Percentiles rank a stretch among this genome's conserved stretches.
These are phyloP conservation scores for Piper betle DNA, from an alignment of 164 flowering plant genomes.

Conservation along the genomic window DNA sequence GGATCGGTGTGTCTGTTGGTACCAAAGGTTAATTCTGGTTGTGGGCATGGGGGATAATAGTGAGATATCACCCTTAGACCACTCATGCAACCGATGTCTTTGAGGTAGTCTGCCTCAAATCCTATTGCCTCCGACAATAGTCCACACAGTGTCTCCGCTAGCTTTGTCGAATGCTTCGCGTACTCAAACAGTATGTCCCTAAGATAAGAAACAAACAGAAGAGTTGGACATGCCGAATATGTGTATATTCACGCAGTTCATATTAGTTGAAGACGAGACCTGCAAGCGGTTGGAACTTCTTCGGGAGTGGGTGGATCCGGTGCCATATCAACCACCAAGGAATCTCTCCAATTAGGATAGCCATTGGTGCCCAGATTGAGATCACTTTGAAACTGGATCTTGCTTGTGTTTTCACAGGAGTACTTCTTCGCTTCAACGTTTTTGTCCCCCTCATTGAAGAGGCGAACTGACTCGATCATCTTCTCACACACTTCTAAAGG, in stretches of 20 bases:
- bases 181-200: constrained; percentile 16
- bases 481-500: constrained; percentile 6
- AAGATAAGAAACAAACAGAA: no score
- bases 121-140: constrained; percentile 21
- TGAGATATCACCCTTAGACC: constrained; percentile 11
- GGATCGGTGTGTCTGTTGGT: constrained; percentile 16
- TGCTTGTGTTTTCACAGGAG: constrained; percentile 15
- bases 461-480: not conserved
- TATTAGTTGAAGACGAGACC: no score
- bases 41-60: constrained; percentile 25
- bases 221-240: no score
- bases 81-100: constrained; percentile 15
- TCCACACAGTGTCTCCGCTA: constrained; percentile 14
- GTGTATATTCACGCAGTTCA: no score
- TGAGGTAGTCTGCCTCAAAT: constrained; percentile 11
- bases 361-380: constrained; percentile 5
- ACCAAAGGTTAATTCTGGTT: constrained; percentile 22
- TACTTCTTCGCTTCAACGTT: constrained; percentile 16
- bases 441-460: constrained; percentile 12
- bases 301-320: not conserved
- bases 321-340: constrained; percentile 1
- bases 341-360: constrained; percentile 3
- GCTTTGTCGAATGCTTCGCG: constrained; percentile 6
- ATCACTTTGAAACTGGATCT: constrained; percentile 17
- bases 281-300: constrained; percentile 15